Conservation (phyloP, 202 grass and related monocot genomes). For the Bolboschoenoplectus hybrid region DNA sequence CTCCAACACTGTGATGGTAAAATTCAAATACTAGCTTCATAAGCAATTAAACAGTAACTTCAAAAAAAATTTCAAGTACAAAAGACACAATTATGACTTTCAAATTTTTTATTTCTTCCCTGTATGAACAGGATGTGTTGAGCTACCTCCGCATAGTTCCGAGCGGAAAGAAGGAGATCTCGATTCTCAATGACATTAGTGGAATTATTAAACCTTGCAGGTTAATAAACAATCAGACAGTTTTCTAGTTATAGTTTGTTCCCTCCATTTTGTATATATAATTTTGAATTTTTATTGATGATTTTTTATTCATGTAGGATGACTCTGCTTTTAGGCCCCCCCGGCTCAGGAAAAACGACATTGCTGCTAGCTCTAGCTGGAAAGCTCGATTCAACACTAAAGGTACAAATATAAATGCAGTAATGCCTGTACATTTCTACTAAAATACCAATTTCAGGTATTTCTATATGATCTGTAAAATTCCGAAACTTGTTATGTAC, state of each 20-base stretch:
- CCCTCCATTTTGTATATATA: neutral
- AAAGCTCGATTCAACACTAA: conserved; percentile 74
- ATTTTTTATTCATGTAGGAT: conserved; percentile 49
- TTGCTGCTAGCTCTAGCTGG: conserved; percentile 80
- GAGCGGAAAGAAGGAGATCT: conserved; percentile 71
- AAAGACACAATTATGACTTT: conserved; percentile 40
- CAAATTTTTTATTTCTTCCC: neutral
- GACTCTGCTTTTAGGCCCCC: conserved; percentile 78
- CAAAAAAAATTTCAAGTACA: neutral
- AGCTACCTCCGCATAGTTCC: conserved; percentile 68
- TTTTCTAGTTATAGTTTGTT: neutral
- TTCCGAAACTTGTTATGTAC: neutral
- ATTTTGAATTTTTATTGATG: conserved; percentile 9
- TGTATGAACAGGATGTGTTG: conserved; percentile 45
- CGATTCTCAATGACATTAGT: conserved; percentile 81
- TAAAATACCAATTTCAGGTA: neutral
- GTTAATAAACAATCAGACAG: conserved; percentile 29
- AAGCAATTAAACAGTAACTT: neutral
- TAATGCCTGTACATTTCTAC: neutral
- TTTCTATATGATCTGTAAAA: neutral
- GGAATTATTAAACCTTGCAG: conserved; percentile 82
- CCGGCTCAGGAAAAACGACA: conserved; percentile 81
- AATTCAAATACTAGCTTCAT: conserved; percentile 13
- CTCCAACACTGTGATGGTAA: conserved; percentile 86
- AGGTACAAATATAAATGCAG: conserved; percentile 45